Conservation (phyloP, 2,329 filamentous ascomycete genomes). For the Trichoderma semiorbis region DNA sequence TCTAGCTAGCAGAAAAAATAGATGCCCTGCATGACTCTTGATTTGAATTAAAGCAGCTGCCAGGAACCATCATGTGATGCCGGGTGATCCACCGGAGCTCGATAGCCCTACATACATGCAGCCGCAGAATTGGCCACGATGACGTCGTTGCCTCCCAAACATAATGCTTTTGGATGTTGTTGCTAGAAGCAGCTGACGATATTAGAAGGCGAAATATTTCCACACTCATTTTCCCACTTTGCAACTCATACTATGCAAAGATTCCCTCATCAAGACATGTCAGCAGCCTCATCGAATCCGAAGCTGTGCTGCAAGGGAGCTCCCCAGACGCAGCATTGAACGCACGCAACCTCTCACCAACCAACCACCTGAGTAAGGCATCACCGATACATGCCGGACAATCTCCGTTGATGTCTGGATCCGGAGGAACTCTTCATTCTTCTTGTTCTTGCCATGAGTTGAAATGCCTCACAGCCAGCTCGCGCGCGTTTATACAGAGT, state of each 20-base stretch:
- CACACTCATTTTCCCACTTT: neutral
- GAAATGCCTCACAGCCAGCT: neutral
- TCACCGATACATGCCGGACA: too few relatives aligned
- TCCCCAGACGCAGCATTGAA: neutral
- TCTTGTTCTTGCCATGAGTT: neutral
- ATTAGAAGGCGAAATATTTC: neutral
- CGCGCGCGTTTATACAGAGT: neutral
- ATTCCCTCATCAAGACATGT: neutral
- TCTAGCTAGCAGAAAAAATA: neutral
- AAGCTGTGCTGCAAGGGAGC: neutral
- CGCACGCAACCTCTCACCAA: neutral
- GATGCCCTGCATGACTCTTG: neutral
- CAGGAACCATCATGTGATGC: slow-evolving; percentile 7
- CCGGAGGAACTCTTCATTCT: neutral
- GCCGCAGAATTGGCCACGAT: neutral
- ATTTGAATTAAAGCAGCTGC: neutral
- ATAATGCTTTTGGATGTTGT: neutral
- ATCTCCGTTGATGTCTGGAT: neutral
- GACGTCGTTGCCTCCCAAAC: neutral
- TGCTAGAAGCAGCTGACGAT: neutral
- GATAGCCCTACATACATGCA: neutral
- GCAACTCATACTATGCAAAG: neutral
- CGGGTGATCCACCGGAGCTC: neutral
- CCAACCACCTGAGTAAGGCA: neutral
- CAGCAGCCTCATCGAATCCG: neutral